Conservation (phyloP, 1,139 yeast species). For the Magnusiomyces fungicola region DNA sequence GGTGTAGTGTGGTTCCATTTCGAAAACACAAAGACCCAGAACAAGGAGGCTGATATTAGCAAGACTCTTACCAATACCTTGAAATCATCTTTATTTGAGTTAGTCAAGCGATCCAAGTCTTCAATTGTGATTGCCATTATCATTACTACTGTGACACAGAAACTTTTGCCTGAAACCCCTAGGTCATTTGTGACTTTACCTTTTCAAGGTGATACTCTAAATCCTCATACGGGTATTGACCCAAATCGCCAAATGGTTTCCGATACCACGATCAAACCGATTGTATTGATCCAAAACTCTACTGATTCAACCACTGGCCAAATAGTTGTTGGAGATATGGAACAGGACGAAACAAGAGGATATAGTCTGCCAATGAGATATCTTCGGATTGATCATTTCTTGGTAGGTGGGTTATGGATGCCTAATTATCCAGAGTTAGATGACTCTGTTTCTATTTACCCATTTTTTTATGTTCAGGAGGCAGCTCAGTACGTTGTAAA, state of each 20-base stretch:
- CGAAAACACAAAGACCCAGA: no score
- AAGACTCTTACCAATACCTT: no score
- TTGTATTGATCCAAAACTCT: neutral
- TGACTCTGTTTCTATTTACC: slow-evolving; percentile 6
- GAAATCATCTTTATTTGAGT: no score
- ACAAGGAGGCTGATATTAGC: no score
- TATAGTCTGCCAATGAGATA: slow-evolving; percentile 6
- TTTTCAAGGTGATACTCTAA: neutral
- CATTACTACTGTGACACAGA: no score
- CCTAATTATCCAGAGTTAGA: slow-evolving; percentile 1
- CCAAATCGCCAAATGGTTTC: neutral
- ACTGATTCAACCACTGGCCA: slow-evolving; percentile 3
- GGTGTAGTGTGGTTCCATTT: no score
- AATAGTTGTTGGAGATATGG: slow-evolving; percentile 7
- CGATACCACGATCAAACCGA: slow-evolving; percentile 1
- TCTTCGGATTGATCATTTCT: slow-evolving; percentile 5
- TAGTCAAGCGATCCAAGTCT: no score
- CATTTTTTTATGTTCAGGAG: slow-evolving; percentile 9
- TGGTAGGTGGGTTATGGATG: slow-evolving; percentile 9
- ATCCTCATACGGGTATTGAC: neutral
- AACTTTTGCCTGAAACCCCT: neutral
- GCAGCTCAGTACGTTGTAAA: slow-evolving; percentile 3
- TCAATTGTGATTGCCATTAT: no score
- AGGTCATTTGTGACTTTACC: neutral
- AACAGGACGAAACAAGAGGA: neutral